A percentile compares a stretch with the other conserved stretches of the same genome.
Conservation (phyloP, 257 asterid species). For the Solanum microdontum region DNA sequence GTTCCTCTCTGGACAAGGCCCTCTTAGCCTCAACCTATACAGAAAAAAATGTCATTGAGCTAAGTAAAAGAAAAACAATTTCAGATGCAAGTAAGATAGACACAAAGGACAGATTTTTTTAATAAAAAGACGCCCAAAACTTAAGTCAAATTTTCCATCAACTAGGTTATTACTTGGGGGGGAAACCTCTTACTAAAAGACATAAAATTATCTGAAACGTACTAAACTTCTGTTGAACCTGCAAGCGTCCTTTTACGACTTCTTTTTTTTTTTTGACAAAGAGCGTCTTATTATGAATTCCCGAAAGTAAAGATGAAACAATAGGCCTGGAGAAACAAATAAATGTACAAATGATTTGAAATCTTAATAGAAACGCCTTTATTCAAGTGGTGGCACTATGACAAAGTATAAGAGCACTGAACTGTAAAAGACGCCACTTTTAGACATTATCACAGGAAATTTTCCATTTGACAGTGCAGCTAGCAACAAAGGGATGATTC, state of each 20-base stretch:
- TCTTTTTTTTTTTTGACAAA: neutral
- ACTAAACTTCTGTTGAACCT: neutral
- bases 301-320: neutral
- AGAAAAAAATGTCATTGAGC: neutral
- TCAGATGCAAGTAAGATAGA: neutral
- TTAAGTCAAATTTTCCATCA: neutral
- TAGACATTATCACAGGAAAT: neutral
- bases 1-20: conserved; percentile 91
- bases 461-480: neutral
- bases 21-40: conserved; percentile 77
- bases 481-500: neutral
- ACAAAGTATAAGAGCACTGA: neutral
- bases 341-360: neutral
- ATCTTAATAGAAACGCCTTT: neutral
- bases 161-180: neutral
- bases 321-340: neutral
- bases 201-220: neutral
- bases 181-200: neutral
- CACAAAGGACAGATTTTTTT: neutral
- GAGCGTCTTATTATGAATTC: neutral
- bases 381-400: neutral
- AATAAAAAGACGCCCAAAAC: neutral
- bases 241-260: neutral
- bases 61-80: neutral
- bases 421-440: neutral